Evolutionary conservation across 2,329 filamentous ascomycete genomes (phyloP).

Genomic region (Epichloe baconii): DNA sequence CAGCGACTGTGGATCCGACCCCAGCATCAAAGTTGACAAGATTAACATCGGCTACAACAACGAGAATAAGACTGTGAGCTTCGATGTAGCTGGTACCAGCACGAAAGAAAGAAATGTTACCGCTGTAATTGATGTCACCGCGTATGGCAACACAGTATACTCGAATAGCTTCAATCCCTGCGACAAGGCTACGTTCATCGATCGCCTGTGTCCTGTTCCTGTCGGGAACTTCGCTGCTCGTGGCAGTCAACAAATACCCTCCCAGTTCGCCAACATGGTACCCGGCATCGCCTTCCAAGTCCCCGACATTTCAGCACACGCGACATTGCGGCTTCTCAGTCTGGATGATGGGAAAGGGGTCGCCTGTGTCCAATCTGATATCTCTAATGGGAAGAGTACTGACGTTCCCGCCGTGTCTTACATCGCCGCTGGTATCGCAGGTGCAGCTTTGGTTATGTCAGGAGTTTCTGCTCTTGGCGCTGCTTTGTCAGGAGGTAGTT

Average conservation of each 20-base stretch:
- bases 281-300: conserved; percentile 81
- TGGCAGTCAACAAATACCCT: conserved; percentile 60
- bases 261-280: conserved; percentile 58
- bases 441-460: conserved; percentile 63
- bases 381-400: conserved; percentile 80
- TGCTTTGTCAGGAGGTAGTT: conserved; percentile 35
- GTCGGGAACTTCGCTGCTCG: conserved; percentile 58
- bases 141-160: conserved; percentile 77
- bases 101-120: conserved; percentile 64
- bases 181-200: conserved; percentile 48
- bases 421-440: conserved; percentile 70
- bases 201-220: conserved; percentile 75
- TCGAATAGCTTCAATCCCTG: conserved; percentile 76
- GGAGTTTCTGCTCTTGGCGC: conserved; percentile 57
- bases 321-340: conserved; percentile 61
- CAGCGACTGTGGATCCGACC: conserved; percentile 47
- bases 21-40: conserved; percentile 54
- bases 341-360: conserved; percentile 47
- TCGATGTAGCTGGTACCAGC: conserved; percentile 73
- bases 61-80: conserved; percentile 56
- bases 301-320: conserved; percentile 79
- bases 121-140: conserved; percentile 61
- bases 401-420: conserved; percentile 67
- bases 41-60: conserved; percentile 72
- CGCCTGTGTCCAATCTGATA: conserved; percentile 69